Conservation (phyloP, 2,329 filamentous ascomycete species). For the Aspergillus luchuensis region DNA sequence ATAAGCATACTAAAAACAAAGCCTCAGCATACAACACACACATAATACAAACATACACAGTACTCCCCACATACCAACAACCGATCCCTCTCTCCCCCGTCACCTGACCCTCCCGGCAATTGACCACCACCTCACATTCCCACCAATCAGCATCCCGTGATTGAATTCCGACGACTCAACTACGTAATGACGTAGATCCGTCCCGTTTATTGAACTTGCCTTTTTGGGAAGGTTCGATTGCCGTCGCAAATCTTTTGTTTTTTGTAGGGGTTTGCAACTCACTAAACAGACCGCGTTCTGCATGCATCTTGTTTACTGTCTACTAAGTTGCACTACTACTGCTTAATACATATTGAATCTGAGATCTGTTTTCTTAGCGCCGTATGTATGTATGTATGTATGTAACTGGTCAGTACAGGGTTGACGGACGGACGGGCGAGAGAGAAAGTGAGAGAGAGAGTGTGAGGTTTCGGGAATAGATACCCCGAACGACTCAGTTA, state of each 20-base stretch:
- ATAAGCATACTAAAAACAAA: too few species aligned
- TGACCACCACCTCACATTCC: not conserved
- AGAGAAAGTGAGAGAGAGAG: too few species aligned
- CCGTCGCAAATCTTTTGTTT: not conserved
- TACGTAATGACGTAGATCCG: conserved; percentile 9
- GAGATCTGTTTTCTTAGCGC: not conserved
- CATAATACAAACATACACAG: not conserved
- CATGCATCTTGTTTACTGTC: too few species aligned
- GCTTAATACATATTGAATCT: not conserved
- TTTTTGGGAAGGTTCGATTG: not conserved
- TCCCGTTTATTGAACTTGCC: conserved; percentile 11
- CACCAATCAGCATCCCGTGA: conserved; percentile 11
- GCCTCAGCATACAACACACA: not conserved
- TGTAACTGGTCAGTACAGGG: not conserved
- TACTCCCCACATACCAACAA: not conserved
- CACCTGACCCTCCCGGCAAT: conserved; percentile 15
- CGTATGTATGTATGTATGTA: not conserved
- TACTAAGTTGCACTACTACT: too few species aligned
- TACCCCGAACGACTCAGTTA: not conserved
- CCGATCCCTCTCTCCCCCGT: not conserved
- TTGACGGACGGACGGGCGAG: too few species aligned
- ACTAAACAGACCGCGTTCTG: too few species aligned
- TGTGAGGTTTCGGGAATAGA: not conserved
- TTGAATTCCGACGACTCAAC: conserved; percentile 12
- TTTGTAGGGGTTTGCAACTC: not conserved